Evolutionary conservation across 441 rosid genomes (phyloP).

Genomic region (Pelargonium citronellum): DNA sequence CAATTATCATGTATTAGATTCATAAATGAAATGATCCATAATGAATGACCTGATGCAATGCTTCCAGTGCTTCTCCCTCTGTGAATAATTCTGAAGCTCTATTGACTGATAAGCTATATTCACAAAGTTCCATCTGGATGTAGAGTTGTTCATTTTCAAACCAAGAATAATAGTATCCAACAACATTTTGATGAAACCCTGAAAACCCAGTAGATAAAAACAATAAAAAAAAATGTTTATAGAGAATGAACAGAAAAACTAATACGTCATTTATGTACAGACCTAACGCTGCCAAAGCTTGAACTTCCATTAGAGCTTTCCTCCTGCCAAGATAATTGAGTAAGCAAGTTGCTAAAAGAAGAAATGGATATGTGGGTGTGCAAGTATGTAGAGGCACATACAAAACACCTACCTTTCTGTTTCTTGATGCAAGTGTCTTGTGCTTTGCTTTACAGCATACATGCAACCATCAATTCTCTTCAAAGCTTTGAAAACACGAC

Average conservation of each 20-base stretch:
- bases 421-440: constrained; percentile 55
- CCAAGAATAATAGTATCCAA: constrained; percentile 87
- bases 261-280: constrained; percentile 11
- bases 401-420: constrained; percentile 52
- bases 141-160: constrained; percentile 85
- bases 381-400: background rate
- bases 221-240: background rate
- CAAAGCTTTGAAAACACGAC: constrained; percentile 76
- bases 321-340: constrained; percentile 38
- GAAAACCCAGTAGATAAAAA: background rate
- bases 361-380: background rate
- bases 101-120: constrained; percentile 60
- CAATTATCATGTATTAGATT: constrained; percentile 3
- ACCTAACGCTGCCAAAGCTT: constrained; percentile 93
- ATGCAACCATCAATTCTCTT: constrained; percentile 93
- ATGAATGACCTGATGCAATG: constrained; percentile 56
- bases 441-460: constrained; percentile 79
- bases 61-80: constrained; percentile 53
- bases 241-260: background rate
- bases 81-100: constrained; percentile 36
- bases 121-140: constrained; percentile 93
- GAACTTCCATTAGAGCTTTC: constrained; percentile 98
- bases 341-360: constrained; percentile 10
- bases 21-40: background rate
- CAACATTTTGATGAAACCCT: constrained; percentile 77